A percentile compares a stretch with the other conserved stretches of the same genome.
Conservation (phyloP, 495 filamentous ascomycete species). For the Tuber melanosporum region DNA sequence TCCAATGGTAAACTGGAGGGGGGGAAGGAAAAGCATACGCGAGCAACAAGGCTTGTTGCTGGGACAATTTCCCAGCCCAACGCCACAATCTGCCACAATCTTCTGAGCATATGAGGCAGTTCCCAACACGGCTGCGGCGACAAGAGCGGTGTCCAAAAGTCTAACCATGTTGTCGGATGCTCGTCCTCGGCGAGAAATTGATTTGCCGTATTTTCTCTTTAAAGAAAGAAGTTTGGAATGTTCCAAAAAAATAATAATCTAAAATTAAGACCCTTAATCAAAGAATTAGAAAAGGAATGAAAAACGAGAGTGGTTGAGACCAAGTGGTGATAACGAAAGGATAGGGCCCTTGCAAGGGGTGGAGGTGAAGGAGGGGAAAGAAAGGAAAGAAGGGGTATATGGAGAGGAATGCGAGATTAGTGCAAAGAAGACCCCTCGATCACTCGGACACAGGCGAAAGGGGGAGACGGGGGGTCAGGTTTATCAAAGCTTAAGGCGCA, state of each 20-base stretch:
- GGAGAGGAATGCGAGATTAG: slow-evolving; percentile 19
- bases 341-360: slow-evolving; percentile 11
- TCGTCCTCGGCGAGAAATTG: background rate
- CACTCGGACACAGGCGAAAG: slow-evolving; percentile 22
- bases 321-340: slow-evolving; percentile 16
- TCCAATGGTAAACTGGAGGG: background rate
- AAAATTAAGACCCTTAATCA: slow-evolving; percentile 6
- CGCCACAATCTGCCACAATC: slow-evolving; percentile 48
- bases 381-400: slow-evolving; percentile 15
- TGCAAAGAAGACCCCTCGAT: slow-evolving; percentile 9
- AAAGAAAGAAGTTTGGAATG: background rate
- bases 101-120: slow-evolving; percentile 38
- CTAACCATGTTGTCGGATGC: slow-evolving; percentile 32
- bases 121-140: slow-evolving; percentile 27
- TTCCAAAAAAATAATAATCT: slow-evolving; percentile 9
- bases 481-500: background rate
- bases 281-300: background rate
- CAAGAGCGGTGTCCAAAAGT: slow-evolving; percentile 40
- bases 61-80: slow-evolving; percentile 61
- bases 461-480: background rate
- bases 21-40: slow-evolving; percentile 50
- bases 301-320: background rate
- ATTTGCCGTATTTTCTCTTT: background rate
- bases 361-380: slow-evolving; percentile 1
- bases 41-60: slow-evolving; percentile 79